Evolutionary conservation across 768 basidiomycete genomes (phyloP).

Genomic region (Macrolepiota dolichaula): DNA sequence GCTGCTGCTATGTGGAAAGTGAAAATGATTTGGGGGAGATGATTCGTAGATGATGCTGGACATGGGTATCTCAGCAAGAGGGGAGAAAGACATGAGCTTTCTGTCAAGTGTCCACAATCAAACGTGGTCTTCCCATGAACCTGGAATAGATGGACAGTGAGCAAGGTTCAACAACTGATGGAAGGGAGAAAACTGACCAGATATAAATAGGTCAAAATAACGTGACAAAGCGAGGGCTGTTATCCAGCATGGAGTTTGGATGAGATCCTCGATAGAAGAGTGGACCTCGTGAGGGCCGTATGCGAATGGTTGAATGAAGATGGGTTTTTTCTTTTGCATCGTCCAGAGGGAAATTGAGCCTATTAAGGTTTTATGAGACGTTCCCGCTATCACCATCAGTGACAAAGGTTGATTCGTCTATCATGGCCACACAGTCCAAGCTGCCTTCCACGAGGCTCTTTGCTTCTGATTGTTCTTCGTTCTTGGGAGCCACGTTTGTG

Average conservation of each 20-base stretch:
- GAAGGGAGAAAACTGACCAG: constrained; percentile 49
- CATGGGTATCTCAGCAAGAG: constrained; percentile 58
- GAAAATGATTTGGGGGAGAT: constrained; percentile 50
- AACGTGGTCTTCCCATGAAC: constrained; percentile 91
- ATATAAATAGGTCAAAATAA: constrained; percentile 89
- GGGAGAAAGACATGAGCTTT: constrained; percentile 73
- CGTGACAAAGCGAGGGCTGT: constrained; percentile 77
- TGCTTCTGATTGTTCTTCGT: constrained; percentile 27
- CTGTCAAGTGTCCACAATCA: constrained; percentile 89
- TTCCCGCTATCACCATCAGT: constrained; percentile 97
- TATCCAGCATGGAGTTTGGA: constrained; percentile 87
- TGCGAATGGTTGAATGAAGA: constrained; percentile 81
- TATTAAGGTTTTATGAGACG: no score
- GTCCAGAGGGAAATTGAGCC: constrained; percentile 91
- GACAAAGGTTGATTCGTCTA: constrained; percentile 91
- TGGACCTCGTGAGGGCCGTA: constrained; percentile 78
- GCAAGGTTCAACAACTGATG: not conserved
- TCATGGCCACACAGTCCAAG: constrained; percentile 89
- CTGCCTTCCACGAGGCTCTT: constrained; percentile 83
- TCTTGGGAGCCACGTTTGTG: constrained; percentile 23
- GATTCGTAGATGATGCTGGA: constrained; percentile 84
- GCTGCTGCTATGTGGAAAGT: not conserved
- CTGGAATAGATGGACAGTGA: constrained; percentile 31
- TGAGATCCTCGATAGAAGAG: constrained; percentile 70
- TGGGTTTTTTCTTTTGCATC: constrained; percentile 90